phyloP scores from a whole-genome alignment of 2,329 filamentous ascomycete genomes.

The Beauveria australis region DNA sequence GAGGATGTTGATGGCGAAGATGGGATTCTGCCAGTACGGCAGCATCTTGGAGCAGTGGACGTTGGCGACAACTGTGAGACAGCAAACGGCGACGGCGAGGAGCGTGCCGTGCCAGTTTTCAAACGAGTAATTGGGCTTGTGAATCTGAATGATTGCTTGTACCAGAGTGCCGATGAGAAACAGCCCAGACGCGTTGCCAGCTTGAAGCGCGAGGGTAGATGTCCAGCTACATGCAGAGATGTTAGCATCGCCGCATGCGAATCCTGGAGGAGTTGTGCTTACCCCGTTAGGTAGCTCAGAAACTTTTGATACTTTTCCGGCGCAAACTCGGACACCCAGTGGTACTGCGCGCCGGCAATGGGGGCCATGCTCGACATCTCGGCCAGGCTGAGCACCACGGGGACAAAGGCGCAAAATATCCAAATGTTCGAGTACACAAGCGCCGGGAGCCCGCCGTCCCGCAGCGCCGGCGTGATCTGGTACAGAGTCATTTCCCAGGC shows the following conservation, averaged over 20 bases:
- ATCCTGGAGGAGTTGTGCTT: not conserved
- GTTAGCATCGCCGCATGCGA: too few species aligned
- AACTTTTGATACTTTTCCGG: constrained; percentile 11
- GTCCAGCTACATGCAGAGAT: constrained; percentile 6
- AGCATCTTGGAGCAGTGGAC: constrained; percentile 10
- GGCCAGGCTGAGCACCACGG: constrained; percentile 9
- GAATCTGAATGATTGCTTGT: constrained; percentile 12
- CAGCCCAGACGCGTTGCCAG: constrained; percentile 12
- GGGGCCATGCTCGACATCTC: constrained; percentile 10
- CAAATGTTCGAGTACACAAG: constrained; percentile 9
- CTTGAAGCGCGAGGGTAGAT: constrained; percentile 13
- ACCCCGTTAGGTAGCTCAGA: constrained; percentile 11
- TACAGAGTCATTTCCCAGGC: constrained; percentile 9
- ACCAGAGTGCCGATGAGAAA: constrained; percentile 13
- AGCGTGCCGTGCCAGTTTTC: constrained; percentile 12
- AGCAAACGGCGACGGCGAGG: constrained; percentile 9
- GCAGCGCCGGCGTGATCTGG: constrained; percentile 9
- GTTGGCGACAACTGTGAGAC: constrained; percentile 6
- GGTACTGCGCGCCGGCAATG: constrained; percentile 10
- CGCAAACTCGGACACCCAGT: constrained; percentile 10
- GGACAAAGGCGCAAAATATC: constrained; percentile 5
- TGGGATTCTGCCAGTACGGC: constrained; percentile 13
- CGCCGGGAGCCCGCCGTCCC: constrained; percentile 1
- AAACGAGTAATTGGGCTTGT: constrained; percentile 5
- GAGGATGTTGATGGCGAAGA: constrained; percentile 13